Conservation (phyloP, 352 stramenopile genomes). For the Phytopythium mirpurense region DNA sequence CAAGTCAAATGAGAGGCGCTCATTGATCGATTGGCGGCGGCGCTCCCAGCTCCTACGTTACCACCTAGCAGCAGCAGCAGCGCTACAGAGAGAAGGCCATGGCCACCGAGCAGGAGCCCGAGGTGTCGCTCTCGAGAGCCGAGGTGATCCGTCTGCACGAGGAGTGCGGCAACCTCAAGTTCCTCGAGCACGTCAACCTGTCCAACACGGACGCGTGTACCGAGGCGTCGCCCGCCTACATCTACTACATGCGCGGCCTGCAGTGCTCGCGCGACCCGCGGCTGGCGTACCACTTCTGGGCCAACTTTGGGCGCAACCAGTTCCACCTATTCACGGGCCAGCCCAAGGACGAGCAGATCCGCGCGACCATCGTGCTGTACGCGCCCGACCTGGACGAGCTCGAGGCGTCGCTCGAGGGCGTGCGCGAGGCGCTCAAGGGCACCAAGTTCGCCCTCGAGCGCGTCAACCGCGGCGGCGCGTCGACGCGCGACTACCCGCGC, state of each 20-base stretch:
- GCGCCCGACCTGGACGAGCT: constrained; percentile 51
- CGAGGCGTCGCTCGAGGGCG: constrained; percentile 36
- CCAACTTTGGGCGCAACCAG: constrained; percentile 64
- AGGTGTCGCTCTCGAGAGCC: constrained; percentile 37
- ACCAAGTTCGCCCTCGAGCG: constrained; percentile 47
- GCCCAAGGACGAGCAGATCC: constrained; percentile 50
- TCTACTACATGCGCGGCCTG: constrained; percentile 64
- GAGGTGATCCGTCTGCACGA: constrained; percentile 46
- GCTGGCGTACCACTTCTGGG: constrained; percentile 64
- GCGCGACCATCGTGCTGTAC: constrained; percentile 54
- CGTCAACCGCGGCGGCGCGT: constrained; percentile 44
- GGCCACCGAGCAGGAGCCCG: constrained; percentile 10
- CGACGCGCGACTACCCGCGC: constrained; percentile 41
- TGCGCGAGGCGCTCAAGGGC: constrained; percentile 42
- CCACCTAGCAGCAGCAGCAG: not conserved
- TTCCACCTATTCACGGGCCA: constrained; percentile 70
- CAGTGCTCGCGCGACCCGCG: constrained; percentile 60
- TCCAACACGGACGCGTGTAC: constrained; percentile 52
- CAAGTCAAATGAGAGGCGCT: too few species aligned
- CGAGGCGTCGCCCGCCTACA: constrained; percentile 32
- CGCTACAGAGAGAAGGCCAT: constrained; percentile 11
- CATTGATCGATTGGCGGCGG: constrained; percentile 7
- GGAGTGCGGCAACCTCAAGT: constrained; percentile 55
- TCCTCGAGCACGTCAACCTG: constrained; percentile 71
- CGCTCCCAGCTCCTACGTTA: too few species aligned